Base-by-base conservation (phyloP, 441 rosid species). In the Metrosideros polymorpha region DNA sequence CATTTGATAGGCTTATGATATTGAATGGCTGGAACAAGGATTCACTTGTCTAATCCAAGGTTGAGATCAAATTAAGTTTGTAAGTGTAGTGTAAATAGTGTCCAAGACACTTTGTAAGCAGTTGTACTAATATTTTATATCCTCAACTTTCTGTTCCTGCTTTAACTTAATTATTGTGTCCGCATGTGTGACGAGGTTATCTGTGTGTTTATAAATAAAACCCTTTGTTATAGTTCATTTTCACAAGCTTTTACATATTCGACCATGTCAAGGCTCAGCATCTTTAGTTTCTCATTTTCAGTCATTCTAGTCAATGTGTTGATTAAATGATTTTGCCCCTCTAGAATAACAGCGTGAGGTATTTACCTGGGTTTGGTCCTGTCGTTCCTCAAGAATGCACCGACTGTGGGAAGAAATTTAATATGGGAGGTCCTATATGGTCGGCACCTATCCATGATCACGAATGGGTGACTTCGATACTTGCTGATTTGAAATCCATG, bases 361-460 rank as follows among this genome's bases (percentile, higher is more conserved):
- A 95, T 92, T 94, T 95, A 85, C 98, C 99, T 49, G 99, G 98
- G 77, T 91, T 93, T 92, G 99, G 98, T 86, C 99, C 99, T 82
- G 91, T 88, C 88, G 98, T 98, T 91, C 95, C 96, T 82, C 98
- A 94, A 93, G 98, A 92, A 53, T 96, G 99, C 90, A 92, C 87
- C 39, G 93, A 96, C 85, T 98, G 99, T 92, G 95, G 98, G 88
- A 98, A 96, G 95, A 96, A 95, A 92, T 95, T 92, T 86, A 93
- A 92, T 89, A 95, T 98, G 99, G 99, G 99, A 54, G 98, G 99
- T 39, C 98, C 99, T 22, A 93, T 98, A 85, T 98, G 99, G 99
- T 96, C 99, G n/a, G 99, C 98, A 39, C 95, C 99, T 54, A 95
- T 98, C 49, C 99, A 96, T 77, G 97, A 96, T 91, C 98, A 92